These are phyloP conservation scores for Prunus dulcis DNA, from an alignment of 306 rosid species.

Conservation along the genomic window DNA sequence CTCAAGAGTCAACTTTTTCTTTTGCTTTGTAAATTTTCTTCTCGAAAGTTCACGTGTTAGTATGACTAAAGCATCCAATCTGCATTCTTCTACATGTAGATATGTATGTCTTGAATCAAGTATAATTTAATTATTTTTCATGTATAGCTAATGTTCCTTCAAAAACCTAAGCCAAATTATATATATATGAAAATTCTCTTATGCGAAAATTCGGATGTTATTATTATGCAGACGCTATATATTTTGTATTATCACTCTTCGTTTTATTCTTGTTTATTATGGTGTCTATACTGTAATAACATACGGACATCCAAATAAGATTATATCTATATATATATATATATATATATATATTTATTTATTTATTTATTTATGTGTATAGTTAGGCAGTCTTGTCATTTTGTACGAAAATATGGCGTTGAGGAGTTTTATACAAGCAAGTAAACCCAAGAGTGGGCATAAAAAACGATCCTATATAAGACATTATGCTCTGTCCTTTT, in stretches of 20 bases:
- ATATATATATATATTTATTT: too few relatives aligned
- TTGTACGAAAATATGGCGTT: background rate
- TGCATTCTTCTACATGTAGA: background rate
- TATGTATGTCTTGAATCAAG: background rate
- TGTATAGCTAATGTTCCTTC: too few relatives aligned
- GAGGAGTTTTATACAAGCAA: background rate
- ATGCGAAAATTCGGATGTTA: too few relatives aligned
- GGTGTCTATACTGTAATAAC: fast-evolving
- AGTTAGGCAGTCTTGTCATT: constrained; percentile 16
- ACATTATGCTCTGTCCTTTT: too few relatives aligned
- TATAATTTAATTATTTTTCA: background rate
- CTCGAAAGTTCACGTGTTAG: background rate
- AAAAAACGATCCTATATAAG: background rate
- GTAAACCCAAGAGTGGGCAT: background rate
- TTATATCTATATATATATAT: too few relatives aligned
- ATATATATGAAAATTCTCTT: too few relatives aligned
- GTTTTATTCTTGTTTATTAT: too few relatives aligned
- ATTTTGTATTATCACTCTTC: fast-evolving
- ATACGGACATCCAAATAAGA: too few relatives aligned
- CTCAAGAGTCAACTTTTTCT: background rate
- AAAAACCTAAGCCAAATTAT: too few relatives aligned
- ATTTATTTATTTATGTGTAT: background rate
- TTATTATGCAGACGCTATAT: too few relatives aligned
- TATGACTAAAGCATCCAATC: background rate
- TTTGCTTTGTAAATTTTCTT: background rate